Conservation (phyloP, 2,329 filamentous ascomycete genomes). For the Microcyclospora tardicrescens region DNA sequence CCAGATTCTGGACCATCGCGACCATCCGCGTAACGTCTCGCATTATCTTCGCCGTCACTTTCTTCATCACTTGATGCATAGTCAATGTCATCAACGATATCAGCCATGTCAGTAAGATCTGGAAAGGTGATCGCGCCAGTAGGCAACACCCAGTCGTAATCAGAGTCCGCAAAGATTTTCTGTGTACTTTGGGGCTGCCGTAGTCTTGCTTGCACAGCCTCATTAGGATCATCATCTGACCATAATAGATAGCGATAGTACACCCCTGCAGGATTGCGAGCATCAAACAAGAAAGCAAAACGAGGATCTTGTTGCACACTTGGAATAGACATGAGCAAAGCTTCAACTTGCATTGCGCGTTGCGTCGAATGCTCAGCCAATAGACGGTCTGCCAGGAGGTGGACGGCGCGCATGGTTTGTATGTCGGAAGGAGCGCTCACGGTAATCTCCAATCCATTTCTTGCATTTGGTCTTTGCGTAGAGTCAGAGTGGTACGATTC, state of each 20-base stretch:
- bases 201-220: conserved; percentile 25
- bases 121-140: conserved; percentile 56
- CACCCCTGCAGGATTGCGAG: conserved; percentile 62
- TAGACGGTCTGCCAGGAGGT: conserved; percentile 72
- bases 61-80: conserved; percentile 84
- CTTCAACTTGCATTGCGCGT: conserved; percentile 71
- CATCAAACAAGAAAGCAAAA: conserved; percentile 91
- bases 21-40: conserved; percentile 28
- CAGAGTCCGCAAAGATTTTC: conserved; percentile 55
- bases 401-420: conserved; percentile 67
- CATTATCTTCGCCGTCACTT: conserved; percentile 44
- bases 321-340: conserved; percentile 73
- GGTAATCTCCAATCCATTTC: conserved; percentile 11
- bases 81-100: conserved; percentile 71
- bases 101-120: conserved; percentile 50
- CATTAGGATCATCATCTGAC: conserved; percentile 37
- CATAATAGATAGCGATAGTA: conserved; percentile 92
- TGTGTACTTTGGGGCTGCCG: conserved; percentile 25
- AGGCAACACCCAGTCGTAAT: conserved; percentile 65
- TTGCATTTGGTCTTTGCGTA: conserved; percentile 33
- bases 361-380: conserved; percentile 43
- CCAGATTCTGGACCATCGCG: conserved; percentile 15
- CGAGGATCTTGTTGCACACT: conserved; percentile 76
- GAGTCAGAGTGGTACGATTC: conserved; percentile 49
- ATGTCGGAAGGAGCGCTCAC: conserved; percentile 65